phyloP scores from a whole-genome alignment of 306 rosid genomes.

The Adenanthera pavonina region DNA sequence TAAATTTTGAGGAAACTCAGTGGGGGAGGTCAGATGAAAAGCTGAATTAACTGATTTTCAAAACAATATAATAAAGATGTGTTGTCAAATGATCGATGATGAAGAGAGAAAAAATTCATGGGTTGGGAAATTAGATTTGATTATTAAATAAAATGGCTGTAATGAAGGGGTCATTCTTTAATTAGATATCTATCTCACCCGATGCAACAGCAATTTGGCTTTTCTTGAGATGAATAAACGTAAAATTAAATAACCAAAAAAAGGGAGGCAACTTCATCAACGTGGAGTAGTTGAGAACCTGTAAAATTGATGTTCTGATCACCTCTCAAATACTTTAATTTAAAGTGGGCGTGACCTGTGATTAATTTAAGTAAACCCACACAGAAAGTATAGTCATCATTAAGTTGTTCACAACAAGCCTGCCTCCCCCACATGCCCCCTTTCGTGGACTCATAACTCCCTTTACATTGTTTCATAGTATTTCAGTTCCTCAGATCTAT shows the following conservation, averaged over 20 bases:
- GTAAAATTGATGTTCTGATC: conserved; percentile 21
- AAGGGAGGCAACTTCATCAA: conserved; percentile 31
- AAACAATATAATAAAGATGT: conserved; percentile 13
- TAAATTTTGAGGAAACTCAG: neutral
- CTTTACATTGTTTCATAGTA: neutral
- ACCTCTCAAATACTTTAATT: neutral
- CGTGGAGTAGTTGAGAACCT: neutral
- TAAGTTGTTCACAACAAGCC: conserved; percentile 7
- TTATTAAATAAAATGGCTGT: neutral
- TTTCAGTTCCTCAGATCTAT: conserved; percentile 23
- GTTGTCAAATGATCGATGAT: conserved; percentile 15
- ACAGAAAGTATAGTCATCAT: conserved; percentile 30
- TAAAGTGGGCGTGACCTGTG: neutral
- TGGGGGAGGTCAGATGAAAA: conserved; percentile 6
- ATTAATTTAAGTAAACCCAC: conserved; percentile 7
- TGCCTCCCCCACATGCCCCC: conserved; percentile 34
- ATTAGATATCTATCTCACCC: no score
- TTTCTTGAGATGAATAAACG: neutral
- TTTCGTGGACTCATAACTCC: conserved; percentile 13
- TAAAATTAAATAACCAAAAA: conserved; percentile 19
- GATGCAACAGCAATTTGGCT: neutral
- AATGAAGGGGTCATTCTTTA: conserved; percentile 41
- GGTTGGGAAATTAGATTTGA: neutral
- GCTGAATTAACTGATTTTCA: conserved; percentile 20
- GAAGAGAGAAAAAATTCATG: neutral